Base-by-base conservation (phyloP, 352 stramenopile species). In the Phytophthora pini region DNA sequence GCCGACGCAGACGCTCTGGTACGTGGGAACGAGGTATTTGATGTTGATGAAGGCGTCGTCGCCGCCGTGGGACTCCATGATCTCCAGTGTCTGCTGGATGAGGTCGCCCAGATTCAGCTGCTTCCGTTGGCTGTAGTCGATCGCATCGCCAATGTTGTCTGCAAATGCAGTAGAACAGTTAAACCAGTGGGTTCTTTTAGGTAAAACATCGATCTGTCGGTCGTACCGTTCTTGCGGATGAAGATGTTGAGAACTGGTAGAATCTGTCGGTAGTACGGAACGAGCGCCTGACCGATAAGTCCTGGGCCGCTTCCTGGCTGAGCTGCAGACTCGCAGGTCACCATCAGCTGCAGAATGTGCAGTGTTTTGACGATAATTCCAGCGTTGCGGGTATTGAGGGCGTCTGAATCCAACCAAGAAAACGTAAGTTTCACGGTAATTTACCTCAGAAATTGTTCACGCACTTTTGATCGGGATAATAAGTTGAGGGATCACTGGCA, bases 11-110 rank as follows among this genome's bases (percentile, higher is more conserved):
- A 95, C 90, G 67, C 92, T 98, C 75, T 99, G 93, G 78, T 98
- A 99, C 1, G 96, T 98, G 3, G 97, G 97, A 22, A 99, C 79
- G 56, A 99, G 88, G 65, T 99, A 99, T 68, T 99, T 99, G 76
- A 99, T 99, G 80, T 99, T 99, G 73, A 99, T 98, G 74, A 99
- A 99, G 4, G 97, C 97, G 72, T 99, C 93, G 68, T 98, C 91
- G 15, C 97, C 97, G 29, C 97, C 97, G 58, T 98, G 91, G 5
- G 92, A 89, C 74, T 99, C 97, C 70, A 99, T 97, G 59, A 97
- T 90, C 70, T 99, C 96, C 3, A 99, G 85, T 12, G 97, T 99
- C 67, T 99, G 93, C 77, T 97, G 91, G 51, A 99, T 98, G 3
- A 99, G 80, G 46, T 98, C 95, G 22, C 97, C 96, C 32, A 99